These are phyloP conservation scores for Populus deltoides DNA, from an alignment of 345 rosid genomes.

Conservation along the genomic window DNA sequence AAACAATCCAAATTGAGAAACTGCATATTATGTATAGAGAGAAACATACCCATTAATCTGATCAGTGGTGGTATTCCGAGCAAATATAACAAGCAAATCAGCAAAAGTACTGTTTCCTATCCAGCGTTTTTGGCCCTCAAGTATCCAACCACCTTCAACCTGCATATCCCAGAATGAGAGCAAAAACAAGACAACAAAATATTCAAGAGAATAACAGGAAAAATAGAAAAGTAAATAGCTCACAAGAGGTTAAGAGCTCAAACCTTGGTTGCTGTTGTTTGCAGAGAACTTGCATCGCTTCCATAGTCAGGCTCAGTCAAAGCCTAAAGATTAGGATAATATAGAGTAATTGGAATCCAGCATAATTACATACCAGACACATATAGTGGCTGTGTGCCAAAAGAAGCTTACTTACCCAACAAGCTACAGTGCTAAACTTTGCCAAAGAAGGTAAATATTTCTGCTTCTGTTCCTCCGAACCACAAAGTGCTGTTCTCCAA, in stretches of 20 bases:
- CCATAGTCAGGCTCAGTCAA: conserved; percentile 97
- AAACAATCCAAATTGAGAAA: background rate
- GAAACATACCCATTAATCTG: conserved; percentile 80
- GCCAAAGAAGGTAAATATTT: conserved; percentile 87
- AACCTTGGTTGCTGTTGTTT: conserved; percentile 86
- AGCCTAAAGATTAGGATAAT: conserved; percentile 45
- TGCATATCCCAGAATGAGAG: conserved; percentile 22
- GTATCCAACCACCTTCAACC: conserved; percentile 90
- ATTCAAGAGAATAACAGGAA: conserved; percentile 8
- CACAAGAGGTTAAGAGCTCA: conserved; percentile 11
- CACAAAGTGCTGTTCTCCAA: conserved; percentile 72
- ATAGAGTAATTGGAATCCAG: conserved; percentile 12
- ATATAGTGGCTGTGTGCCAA: background rate
- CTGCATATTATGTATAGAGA: background rate
- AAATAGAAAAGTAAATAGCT: background rate
- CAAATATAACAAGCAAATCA: conserved; percentile 78
- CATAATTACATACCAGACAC: background rate
- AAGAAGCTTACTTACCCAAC: conserved; percentile 68
- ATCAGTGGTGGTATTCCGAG: conserved; percentile 70
- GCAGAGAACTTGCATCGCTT: conserved; percentile 87
- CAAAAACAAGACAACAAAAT: conserved; percentile 11
- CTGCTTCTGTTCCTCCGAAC: conserved; percentile 86
- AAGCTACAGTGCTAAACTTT: conserved; percentile 53
- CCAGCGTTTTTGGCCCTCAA: conserved; percentile 96
- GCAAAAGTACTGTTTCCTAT: conserved; percentile 98